Conservation (phyloP, 805 yeast genomes). For the Saccharomycopsis javanensis region DNA sequence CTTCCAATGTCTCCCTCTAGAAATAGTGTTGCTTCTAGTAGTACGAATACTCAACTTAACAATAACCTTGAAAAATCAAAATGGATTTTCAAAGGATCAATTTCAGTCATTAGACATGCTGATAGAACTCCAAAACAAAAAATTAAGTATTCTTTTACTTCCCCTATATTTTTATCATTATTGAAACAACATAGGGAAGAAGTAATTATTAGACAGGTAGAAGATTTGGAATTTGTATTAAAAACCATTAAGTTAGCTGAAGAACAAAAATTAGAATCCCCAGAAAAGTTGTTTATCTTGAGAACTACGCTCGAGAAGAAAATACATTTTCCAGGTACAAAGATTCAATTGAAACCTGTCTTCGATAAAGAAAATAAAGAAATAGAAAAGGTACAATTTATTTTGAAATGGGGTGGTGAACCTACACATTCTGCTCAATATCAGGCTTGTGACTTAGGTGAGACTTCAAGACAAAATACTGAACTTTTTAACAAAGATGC, state of each 20-base stretch:
- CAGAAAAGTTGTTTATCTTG: slow-evolving; percentile 62
- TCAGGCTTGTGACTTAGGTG: slow-evolving; percentile 93
- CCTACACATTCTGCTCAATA: slow-evolving; percentile 96
- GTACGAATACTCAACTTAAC: background rate
- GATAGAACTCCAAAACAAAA: slow-evolving; percentile 98
- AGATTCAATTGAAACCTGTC: slow-evolving; percentile 89
- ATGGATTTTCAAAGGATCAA: slow-evolving; percentile 94
- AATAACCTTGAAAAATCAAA: slow-evolving; percentile 44
- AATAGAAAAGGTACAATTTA: slow-evolving; percentile 92
- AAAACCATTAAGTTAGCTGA: slow-evolving; percentile 78
- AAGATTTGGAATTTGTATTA: slow-evolving; percentile 76
- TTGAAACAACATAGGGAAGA: slow-evolving; percentile 93
- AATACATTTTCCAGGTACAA: slow-evolving; percentile 88
- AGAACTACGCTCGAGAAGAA: slow-evolving; percentile 82
- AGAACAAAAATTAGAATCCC: slow-evolving; percentile 71
- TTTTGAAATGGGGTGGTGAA: slow-evolving; percentile 98
- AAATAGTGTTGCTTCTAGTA: slow-evolving; percentile 33
- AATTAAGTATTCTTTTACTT: slow-evolving; percentile 87
- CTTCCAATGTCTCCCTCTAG: slow-evolving; percentile 26
- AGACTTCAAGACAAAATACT: slow-evolving; percentile 87
- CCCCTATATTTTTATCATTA: slow-evolving; percentile 75
- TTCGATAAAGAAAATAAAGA: slow-evolving; percentile 50
- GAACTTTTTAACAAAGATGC: slow-evolving; percentile 77
- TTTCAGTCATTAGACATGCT: slow-evolving; percentile 89
- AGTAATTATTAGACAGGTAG: slow-evolving; percentile 84